Evolutionary conservation across 2,329 filamentous ascomycete species (phyloP), one percentile per base, ranked within the genome.

Genomic region (Camillea tinctor): DNA sequence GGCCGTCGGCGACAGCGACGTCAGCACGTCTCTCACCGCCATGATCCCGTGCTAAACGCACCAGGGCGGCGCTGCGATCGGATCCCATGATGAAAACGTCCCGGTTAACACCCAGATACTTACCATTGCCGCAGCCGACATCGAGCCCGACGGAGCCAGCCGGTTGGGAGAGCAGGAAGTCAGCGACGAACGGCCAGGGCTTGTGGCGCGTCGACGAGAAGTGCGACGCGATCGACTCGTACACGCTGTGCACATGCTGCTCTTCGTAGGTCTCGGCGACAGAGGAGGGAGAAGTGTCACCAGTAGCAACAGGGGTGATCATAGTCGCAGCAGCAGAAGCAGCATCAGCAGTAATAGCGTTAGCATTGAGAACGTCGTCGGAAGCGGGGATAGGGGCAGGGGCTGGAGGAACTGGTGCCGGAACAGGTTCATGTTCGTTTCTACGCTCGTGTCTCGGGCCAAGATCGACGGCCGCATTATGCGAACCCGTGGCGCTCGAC

Each of bases 61-160:
- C 79, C 36, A 87, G 81, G 59, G 81, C 78, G 22, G 79, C 81
- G 69, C 86, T 96, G 80, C 92, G 86, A 79, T 98, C 95, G 58
- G 90, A 94, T 59, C 88, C 94, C 60, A 98, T 74, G 57, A 97
- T 89, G 77, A 91, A 93, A 54, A 97, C 78, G 68, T 85, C 77
- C 21, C 81, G 83, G 76, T 96, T 96, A 59, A 96, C 90, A 61
- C 84, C 80, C 62, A 98, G 80, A 74, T 98, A 97, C 81, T 98
- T 98, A 67, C 95, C 95, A 78, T 99, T 99, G 61, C 95, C 95
- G 77, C 95, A 98, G 62, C 95, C 95, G 59, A 98, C 83, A 76
- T 99, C 95, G 30, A 97, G 82, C 9, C 95, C 95, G 58, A 98
- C 77, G 54, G 91, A 84, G 23, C 93, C 94, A 13, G 87, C 77